Evolutionary conservation across 139 green algal genomes (phyloP).

Genomic region (Volvox reticuliferus): DNA sequence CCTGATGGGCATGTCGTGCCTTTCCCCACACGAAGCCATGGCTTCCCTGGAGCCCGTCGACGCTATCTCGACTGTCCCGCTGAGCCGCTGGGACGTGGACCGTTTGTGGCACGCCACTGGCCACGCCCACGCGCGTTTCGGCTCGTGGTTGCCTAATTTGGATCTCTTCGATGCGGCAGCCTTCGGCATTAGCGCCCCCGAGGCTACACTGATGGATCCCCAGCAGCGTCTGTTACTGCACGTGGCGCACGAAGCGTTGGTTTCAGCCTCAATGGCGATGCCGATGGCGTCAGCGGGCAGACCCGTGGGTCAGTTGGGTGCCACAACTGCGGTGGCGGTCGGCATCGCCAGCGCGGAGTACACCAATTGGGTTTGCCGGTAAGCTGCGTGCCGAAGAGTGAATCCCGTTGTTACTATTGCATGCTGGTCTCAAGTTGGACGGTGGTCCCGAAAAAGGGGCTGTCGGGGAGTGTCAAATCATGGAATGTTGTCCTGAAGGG

Average conservation of each 20-base stretch:
- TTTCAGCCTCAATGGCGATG: neutral
- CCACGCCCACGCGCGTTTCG: slow-evolving; percentile 69
- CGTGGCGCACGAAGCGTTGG: slow-evolving; percentile 41
- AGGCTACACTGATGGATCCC: slow-evolving; percentile 88
- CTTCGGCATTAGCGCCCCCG: slow-evolving; percentile 77
- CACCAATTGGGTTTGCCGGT: slow-evolving; percentile 75
- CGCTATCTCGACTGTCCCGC: slow-evolving; percentile 62
- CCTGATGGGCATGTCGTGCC: slow-evolving; percentile 9
- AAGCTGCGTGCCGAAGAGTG: neutral
- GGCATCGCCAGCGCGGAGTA: slow-evolving; percentile 89
- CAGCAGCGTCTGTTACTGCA: slow-evolving; percentile 79
- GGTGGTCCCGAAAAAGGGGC: no score
- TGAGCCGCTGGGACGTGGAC: slow-evolving; percentile 76
- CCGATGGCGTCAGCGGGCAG: neutral
- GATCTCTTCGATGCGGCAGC: slow-evolving; percentile 80
- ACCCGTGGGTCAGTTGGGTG: slow-evolving; percentile 25
- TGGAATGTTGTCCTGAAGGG: no score
- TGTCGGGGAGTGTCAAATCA: no score
- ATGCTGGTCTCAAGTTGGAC: no score
- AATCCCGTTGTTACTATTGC: no score
- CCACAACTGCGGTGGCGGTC: slow-evolving; percentile 65
- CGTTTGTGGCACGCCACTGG: slow-evolving; percentile 13
- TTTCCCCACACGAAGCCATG: slow-evolving; percentile 32
- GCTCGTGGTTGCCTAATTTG: slow-evolving; percentile 70
- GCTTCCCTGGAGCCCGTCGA: slow-evolving; percentile 46